Evolutionary conservation across 768 basidiomycete genomes (phyloP), one percentile per base, ranked within the genome.

Genomic region (Cystofilobasidium macerans): DNA sequence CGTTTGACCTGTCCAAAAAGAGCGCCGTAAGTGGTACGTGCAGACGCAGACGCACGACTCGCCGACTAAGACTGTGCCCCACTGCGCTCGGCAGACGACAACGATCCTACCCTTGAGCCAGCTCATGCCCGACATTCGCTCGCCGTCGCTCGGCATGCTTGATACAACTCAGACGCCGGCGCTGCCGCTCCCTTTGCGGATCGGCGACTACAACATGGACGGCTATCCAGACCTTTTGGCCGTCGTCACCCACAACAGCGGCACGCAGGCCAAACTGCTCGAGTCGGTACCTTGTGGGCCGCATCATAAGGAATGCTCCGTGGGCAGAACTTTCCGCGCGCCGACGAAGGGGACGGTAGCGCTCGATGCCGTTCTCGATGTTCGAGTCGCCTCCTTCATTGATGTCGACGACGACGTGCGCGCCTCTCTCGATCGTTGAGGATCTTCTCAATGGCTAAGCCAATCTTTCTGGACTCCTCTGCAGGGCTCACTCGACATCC

Each of bases 381-480:
- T 88, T 0, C 79, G 85, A 47, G 81, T 84, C 14, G 84, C 84
- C 6, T 80, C 86, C 3, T 92, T 93, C 75, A 71, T 98, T 66
- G 95, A 99, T 76, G 80, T 97, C 74, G 94, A 97, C 71, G 95
- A 97, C 75, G 93, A 99, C 76, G 92, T 92, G 72, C 70, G 89
- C n/a, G n/a, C n/a, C n/a, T 81, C 16, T 4, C 6, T 56, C 22
- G n/a, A 56, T 5, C 4, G 9, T 53, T 0, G 22, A 51, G 11
- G 3, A 36, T 45, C 24, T n/a, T 12, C 33, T 43, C n/a, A 24
- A 18, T 28, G 20, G 7, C 1, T 33, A n/a, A 42, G 32, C 28
- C 14, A 24, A 18, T n/a, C 14, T 6, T 9, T n/a, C 38, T 12
- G 13, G 20, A 2, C 42, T 32, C 30, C 12, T 33, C 24, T 53